Base-by-base conservation (phyloP, 257 asterid species). In the Cordia subcordata region DNA sequence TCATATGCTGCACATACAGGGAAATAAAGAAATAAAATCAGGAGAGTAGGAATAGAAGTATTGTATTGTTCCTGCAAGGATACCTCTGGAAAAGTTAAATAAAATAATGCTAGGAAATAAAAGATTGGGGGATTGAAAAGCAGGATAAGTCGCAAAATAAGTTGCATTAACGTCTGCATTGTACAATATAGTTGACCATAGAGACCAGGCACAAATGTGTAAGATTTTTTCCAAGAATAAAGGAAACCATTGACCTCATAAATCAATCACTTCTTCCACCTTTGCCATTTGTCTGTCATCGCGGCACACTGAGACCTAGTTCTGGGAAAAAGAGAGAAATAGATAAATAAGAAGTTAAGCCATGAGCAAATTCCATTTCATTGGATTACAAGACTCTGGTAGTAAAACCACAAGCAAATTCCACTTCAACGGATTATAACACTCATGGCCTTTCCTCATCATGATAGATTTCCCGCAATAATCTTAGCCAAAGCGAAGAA, bases 281-380 rank as follows among this genome's bases (percentile, higher is more conserved):
- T 69, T 63, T 56, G 47, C 53, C 63, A 59, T 66, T 27, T 49
- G 61, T 64, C 76, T 57, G 72, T 79, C 76, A 88, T 81, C 95
- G 96, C 44, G 95, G 96, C 73, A 79, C 90, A 18, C 75, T 35
- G 67, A 81, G 90, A 70, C 96, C 93, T 38, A 88, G 40, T 72
- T 85, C 96, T 88, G 95, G 49, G 60, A 58, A 77, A 47, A 59
- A 57, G 61, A 46, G 22, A 57, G 35, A 42, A 61, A 73, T 8
- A 65, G 53, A 49, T 38, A 63, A 45, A 57, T 68, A 58, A 74
- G 76, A 27, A 63, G 17, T 8, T 11, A 33, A 12, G 37, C 60
- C 16, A 42, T 11, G 2, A 42, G 47, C 1, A 42, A 42, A 42
- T 42, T 42, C 8, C 47, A 42, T 1, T 42, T 42, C 12, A 14